Evolutionary conservation across 371 early-diverging fungal species (phyloP).

Genomic region (Basidiobolus meristosporus): DNA sequence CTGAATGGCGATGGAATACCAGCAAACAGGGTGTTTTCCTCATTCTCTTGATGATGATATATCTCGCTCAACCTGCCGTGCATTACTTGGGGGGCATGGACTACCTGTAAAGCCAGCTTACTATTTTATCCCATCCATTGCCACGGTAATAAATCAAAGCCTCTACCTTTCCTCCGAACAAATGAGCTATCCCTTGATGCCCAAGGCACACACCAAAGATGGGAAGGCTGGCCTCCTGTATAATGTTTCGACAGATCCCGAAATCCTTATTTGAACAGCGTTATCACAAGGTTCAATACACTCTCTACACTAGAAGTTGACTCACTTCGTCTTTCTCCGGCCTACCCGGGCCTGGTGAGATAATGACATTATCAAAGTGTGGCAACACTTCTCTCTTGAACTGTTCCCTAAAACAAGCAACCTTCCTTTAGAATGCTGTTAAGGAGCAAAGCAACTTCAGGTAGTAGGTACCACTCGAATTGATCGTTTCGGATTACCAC

Average conservation of each 20-base stretch:
- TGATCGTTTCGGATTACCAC: constrained; percentile 85
- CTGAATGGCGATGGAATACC: constrained; percentile 38
- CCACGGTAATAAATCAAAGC: neutral
- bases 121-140: neutral
- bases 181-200: constrained; percentile 78
- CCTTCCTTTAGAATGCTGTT: neutral
- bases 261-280: constrained; percentile 39
- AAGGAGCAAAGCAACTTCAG: neutral
- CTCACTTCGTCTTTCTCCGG: constrained; percentile 23
- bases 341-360: constrained; percentile 76
- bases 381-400: constrained; percentile 2
- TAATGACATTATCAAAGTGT: constrained; percentile 63
- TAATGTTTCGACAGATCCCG: constrained; percentile 52
- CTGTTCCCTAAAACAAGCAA: constrained; percentile 1
- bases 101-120: constrained; percentile 15
- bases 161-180: constrained; percentile 56
- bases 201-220: constrained; percentile 97
- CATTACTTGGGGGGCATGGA: constrained; percentile 45
- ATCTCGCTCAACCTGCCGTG: constrained; percentile 72
- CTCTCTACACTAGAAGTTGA: neutral
- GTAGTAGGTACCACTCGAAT: constrained; percentile 40
- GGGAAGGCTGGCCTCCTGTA: constrained; percentile 40
- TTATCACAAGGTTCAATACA: neutral
- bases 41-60: constrained; percentile 8
- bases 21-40: constrained; percentile 23